These are phyloP conservation scores for Gossypium bickii DNA, from an alignment of 345 rosid species.

Conservation along the genomic window DNA sequence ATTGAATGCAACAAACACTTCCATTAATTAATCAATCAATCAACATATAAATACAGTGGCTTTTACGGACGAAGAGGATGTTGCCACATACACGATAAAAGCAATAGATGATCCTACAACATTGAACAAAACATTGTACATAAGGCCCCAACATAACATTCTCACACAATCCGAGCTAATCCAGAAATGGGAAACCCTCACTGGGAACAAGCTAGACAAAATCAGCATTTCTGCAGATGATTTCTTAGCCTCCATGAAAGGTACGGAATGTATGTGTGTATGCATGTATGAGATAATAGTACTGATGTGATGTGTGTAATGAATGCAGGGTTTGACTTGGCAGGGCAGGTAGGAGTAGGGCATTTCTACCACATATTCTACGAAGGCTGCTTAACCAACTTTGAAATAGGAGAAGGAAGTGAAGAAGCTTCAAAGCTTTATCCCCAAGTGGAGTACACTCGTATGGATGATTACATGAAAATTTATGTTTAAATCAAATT, in stretches of 20 bases:
- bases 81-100: conserved; percentile 55
- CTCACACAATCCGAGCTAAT: conserved; percentile 56
- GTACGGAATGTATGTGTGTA: conserved; percentile 16
- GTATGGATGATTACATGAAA: conserved; percentile 62
- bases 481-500: conserved; percentile 19
- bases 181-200: conserved; percentile 65
- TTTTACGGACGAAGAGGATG: conserved; percentile 65
- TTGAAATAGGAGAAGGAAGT: conserved; percentile 52
- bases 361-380: conserved; percentile 83
- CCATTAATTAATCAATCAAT: too few relatives aligned
- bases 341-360: conserved; percentile 56
- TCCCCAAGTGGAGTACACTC: conserved; percentile 64
- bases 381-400: conserved; percentile 74
- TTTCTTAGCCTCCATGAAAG: conserved; percentile 61
- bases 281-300: neutral
- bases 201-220: conserved; percentile 44
- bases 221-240: conserved; percentile 36
- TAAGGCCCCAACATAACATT: conserved; percentile 51
- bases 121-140: conserved; percentile 55
- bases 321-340: conserved; percentile 50
- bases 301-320: neutral
- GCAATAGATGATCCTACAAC: conserved; percentile 67
- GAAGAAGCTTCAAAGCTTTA: conserved; percentile 79
- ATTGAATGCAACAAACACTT: too few relatives aligned
- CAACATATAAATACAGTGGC: conserved; percentile 30